Evolutionary conservation across 2,329 filamentous ascomycete genomes (phyloP).

Genomic region (Xylariaceae sp.): DNA sequence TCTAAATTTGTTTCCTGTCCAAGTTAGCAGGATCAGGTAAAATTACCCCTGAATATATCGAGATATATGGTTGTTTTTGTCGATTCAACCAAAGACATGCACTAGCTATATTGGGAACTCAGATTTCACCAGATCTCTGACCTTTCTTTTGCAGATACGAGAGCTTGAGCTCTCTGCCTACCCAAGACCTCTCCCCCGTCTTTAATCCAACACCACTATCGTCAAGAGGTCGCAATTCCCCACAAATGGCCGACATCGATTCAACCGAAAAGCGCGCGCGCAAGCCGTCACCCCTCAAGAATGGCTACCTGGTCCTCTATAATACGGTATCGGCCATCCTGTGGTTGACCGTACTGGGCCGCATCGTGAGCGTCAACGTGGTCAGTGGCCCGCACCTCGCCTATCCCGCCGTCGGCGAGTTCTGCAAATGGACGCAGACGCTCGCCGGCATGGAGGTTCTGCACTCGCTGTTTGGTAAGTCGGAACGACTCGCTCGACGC

Average conservation of each 20-base stretch:
- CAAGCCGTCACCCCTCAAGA: conserved; percentile 44
- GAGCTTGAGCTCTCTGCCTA: not conserved
- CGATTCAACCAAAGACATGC: too few relatives aligned
- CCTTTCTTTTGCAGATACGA: not conserved
- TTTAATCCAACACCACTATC: conserved; percentile 4
- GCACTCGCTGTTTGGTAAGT: conserved; percentile 69
- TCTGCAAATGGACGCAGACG: conserved; percentile 76
- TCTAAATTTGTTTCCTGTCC: too few relatives aligned
- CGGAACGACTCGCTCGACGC: not conserved
- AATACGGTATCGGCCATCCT: conserved; percentile 71
- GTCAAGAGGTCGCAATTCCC: too few relatives aligned
- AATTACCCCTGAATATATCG: too few relatives aligned
- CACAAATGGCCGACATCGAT: conserved; percentile 21
- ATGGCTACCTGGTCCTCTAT: conserved; percentile 75
- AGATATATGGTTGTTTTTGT: too few relatives aligned
- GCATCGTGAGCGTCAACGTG: conserved; percentile 53
- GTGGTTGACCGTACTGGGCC: conserved; percentile 72
- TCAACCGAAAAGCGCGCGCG: conserved; percentile 21
- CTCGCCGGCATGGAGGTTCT: conserved; percentile 76
- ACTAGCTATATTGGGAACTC: too few relatives aligned
- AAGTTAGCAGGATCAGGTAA: too few relatives aligned
- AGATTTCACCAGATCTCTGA: not conserved
- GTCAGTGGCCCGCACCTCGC: conserved; percentile 53
- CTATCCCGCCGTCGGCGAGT: conserved; percentile 57
- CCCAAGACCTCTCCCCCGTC: not conserved